Conservation (phyloP, 225 moss, liverwort and hornwort species). For the Takakia lepidozioides region DNA sequence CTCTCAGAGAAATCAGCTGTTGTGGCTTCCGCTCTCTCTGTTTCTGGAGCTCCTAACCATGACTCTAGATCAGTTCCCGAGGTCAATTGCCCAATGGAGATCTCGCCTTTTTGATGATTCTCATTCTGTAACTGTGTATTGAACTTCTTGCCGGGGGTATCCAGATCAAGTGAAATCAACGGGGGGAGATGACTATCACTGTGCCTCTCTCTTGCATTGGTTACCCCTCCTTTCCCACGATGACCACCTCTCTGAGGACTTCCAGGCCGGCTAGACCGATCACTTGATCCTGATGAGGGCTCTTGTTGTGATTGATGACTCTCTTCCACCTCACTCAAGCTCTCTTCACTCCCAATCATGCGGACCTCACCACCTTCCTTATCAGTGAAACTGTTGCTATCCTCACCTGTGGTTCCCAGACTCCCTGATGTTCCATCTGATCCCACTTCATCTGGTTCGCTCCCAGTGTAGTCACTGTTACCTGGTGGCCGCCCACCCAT, state of each 20-base stretch:
- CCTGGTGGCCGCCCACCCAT: conserved; percentile 13
- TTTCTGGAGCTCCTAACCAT: conserved; percentile 73
- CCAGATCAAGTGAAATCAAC: conserved; percentile 49
- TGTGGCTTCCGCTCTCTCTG: conserved; percentile 18
- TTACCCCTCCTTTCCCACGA: background rate
- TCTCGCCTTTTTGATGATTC: no score
- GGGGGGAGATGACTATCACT: conserved; percentile 25
- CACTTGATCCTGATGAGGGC: conserved; percentile 1
- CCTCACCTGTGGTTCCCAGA: conserved; percentile 40
- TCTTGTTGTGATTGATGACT: conserved; percentile 11
- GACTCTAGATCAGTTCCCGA: conserved; percentile 57
- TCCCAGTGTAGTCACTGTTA: conserved; percentile 49
- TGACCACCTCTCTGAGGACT: no score
- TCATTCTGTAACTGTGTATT: conserved; percentile 1
- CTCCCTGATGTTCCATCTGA: conserved; percentile 31
- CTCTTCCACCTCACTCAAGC: conserved; percentile 35
- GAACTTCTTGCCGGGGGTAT: conserved; percentile 12
- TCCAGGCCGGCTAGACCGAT: no score
- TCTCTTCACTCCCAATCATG: conserved; percentile 34
- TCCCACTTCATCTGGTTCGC: conserved; percentile 27
- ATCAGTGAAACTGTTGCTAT: conserved; percentile 32
- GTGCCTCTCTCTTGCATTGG: background rate
- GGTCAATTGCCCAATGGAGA: conserved; percentile 16
- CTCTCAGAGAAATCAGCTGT: conserved; percentile 23
- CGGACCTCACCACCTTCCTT: conserved; percentile 41